Base-by-base conservation (phyloP, 768 basidiomycete genomes). In the Boletellus emodensis region DNA sequence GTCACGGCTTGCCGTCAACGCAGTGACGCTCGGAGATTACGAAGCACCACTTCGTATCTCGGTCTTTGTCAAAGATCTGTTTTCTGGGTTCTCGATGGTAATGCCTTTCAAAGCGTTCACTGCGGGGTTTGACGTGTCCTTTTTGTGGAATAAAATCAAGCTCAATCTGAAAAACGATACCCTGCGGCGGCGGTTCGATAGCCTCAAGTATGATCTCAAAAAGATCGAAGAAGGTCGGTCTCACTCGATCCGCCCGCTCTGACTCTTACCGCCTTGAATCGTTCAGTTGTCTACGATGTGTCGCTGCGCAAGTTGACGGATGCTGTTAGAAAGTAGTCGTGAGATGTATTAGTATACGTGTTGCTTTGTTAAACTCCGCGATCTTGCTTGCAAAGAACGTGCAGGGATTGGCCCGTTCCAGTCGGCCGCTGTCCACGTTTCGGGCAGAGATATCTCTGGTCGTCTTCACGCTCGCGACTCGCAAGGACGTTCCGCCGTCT, bases 11-110 rank as follows among this genome's bases (percentile, higher is more conserved):
- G 83, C 87, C 12, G 80, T 91, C 13, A 91, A 91, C 59, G 73
- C 85, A 2, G 89, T 92, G n/a, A 92, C 88, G 0, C 66, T 91
- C 35, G 87, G 86, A 13, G 80, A 90, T 59, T 90, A 86, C 53
- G 84, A 89, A 55, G 82, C 86, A 54, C 89, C 89, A 0, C 75
- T 90, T 61, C 79, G 76, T 57, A 90, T 90, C 53, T 90, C 89
- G 1, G 61, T 74, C 14, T 90, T 91, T 57, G 87, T 87, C 30
- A 90, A 90, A 65, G 86, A 90, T 49, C 46, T 92, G 4, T 90
- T 90, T 54, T 75, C 83, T n/a, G 89, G 89, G 12, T 92, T 92
- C 62, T 81, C 89, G 0, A 87, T 90, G 86, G 89, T 85, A 57
- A 49, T 32, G 33, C 20, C 17, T 52, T 33, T 40, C 36, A 20